Percentiles rank a stretch among this genome's conserved stretches.
phyloP scores from a whole-genome alignment of 2,329 filamentous ascomycete genomes.

The Fusarium sp. region DNA sequence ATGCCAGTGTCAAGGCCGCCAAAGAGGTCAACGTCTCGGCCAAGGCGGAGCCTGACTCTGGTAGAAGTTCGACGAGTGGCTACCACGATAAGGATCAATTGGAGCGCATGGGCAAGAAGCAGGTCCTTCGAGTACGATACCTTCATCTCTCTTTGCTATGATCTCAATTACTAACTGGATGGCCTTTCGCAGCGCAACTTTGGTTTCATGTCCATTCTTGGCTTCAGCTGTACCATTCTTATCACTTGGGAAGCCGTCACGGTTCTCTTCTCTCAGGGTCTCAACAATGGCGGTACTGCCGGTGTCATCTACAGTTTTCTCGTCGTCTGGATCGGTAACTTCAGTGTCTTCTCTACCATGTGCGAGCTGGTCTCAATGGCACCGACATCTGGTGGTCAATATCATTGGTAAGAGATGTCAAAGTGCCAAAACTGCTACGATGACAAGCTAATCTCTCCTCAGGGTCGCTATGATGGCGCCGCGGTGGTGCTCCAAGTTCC shows the following conservation, averaged over 20 bases:
- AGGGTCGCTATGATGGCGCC: slow-evolving; percentile 68
- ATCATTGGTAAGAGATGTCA: slow-evolving; percentile 60
- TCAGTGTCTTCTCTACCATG: slow-evolving; percentile 59
- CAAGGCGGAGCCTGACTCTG: slow-evolving; percentile 41
- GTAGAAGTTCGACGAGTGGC: slow-evolving; percentile 18
- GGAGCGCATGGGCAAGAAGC: slow-evolving; percentile 50
- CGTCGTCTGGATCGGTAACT: slow-evolving; percentile 62
- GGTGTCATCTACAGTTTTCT: slow-evolving; percentile 68
- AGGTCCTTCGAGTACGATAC: slow-evolving; percentile 37
- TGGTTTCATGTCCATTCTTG: slow-evolving; percentile 64
- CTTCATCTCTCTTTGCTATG: accelerated
- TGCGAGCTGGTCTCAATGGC: slow-evolving; percentile 63
- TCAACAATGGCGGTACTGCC: slow-evolving; percentile 66
- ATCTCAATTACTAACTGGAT: background rate
- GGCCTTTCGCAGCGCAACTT: slow-evolving; percentile 60
- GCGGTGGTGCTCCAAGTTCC: slow-evolving; percentile 62
- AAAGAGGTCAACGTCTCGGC: slow-evolving; percentile 22
- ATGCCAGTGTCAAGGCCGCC: slow-evolving; percentile 29
- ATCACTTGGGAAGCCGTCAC: slow-evolving; percentile 67
- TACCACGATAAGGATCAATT: slow-evolving; percentile 48
- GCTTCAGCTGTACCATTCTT: slow-evolving; percentile 67
- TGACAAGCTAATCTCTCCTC: background rate
- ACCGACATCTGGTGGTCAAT: slow-evolving; percentile 69
- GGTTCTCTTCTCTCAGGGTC: slow-evolving; percentile 53
- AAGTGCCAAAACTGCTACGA: no score